These are phyloP conservation scores for Hirsutella thompsonii DNA, from an alignment of 2,329 filamentous ascomycete genomes.

Conservation along the genomic window DNA sequence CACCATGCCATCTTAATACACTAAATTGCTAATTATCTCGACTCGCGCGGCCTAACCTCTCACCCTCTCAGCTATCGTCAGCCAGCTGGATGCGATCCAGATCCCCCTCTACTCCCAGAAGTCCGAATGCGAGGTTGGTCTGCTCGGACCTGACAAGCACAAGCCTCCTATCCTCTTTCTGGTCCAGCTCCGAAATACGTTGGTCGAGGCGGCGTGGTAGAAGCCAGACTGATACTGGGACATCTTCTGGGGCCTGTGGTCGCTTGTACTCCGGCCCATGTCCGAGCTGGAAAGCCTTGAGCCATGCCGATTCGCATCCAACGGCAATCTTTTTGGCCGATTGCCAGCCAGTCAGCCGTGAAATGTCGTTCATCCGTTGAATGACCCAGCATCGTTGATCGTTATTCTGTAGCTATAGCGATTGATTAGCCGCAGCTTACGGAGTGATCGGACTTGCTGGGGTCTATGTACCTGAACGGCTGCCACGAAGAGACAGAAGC, in stretches of 20 bases:
- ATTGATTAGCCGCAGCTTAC: neutral
- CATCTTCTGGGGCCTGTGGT: constrained; percentile 22
- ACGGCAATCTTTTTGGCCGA: constrained; percentile 68
- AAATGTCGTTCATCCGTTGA: constrained; percentile 59
- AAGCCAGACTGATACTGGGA: constrained; percentile 30
- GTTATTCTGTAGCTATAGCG: constrained; percentile 34
- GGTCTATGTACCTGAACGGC: constrained; percentile 50
- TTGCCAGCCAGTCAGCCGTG: constrained; percentile 76
- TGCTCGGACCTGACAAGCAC: constrained; percentile 50
- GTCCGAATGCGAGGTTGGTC: constrained; percentile 63
- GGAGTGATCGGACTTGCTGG: neutral
- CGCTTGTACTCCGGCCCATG: constrained; percentile 62
- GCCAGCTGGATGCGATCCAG: constrained; percentile 49
- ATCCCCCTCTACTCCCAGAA: constrained; percentile 69
- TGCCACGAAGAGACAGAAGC: constrained; percentile 76
- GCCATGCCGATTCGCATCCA: constrained; percentile 78
- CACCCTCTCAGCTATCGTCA: constrained; percentile 15
- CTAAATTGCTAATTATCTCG: neutral
- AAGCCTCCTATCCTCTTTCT: constrained; percentile 31
- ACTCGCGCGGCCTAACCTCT: neutral
- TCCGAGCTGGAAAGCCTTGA: constrained; percentile 57
- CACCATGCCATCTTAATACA: neutral
- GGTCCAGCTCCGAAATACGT: constrained; percentile 33
- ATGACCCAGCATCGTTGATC: constrained; percentile 69
- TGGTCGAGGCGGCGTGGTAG: constrained; percentile 37